Evolutionary conservation across 768 basidiomycete species (phyloP), one percentile per base, ranked within the genome.

Genomic region (Suillus weaverae): DNA sequence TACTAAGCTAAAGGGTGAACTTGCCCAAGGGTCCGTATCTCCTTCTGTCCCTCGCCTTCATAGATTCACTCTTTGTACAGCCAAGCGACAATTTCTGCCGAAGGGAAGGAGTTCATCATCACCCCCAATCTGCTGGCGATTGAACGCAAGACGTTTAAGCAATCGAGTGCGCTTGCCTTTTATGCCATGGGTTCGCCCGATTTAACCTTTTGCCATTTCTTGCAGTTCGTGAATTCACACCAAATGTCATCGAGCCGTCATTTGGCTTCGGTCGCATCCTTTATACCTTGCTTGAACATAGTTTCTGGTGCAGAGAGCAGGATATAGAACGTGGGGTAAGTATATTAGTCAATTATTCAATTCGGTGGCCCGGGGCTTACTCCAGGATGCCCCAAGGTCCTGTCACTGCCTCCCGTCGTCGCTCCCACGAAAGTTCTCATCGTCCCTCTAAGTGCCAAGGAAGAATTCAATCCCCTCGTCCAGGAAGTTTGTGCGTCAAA

Each of bases 241-340:
- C 97, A 43, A 99, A 98, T 77, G 97, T 99, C 77, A 97, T 99
- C 76, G 97, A 98, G 76, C 96, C 97, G 30, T 99, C 97, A 5
- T 97, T 98, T 78, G 97, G 97, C 65, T 87, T 99, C 69, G 97
- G 97, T 62, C 94, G 97, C 62, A 97, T 99, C 71, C 82, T 98
- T 54, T 98, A 98, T 77, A 88, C 87, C 35, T 83, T 99, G 60
- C 87, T 99, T 39, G 97, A 99, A 77, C 97, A 99, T 81, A 88
- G 86, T 71, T 99, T 90, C 84, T 99, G 97, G 97, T 86, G 86
- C 65, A 88, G 97, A 74, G 95, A 94, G 73, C 87, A 92, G 71
- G 97, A 98, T 76, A 81, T 92, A 33, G 92, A 95, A 67, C 91
- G 97, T 70, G 91, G 89, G 66, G 95, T 94, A 77, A 73, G 91